Evolutionary conservation across 2,329 filamentous ascomycete species (phyloP), one percentile per base, ranked within the genome.

Genomic region (Pyrenophora teres): DNA sequence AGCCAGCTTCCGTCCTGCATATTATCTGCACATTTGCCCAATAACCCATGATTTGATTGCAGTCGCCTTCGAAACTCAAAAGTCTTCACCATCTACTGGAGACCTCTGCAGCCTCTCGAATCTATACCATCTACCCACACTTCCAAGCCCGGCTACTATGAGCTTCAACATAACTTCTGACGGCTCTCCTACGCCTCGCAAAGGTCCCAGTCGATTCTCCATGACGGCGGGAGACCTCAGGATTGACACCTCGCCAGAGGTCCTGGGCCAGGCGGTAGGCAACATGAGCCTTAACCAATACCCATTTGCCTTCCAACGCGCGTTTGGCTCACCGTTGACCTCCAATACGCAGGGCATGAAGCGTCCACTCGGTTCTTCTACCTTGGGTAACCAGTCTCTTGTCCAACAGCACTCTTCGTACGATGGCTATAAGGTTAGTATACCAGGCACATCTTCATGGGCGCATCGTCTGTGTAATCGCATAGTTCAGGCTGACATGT

Each of bases 141-240:
- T 39, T 57, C 46, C 52, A 37, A 59, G 50, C 52, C 46, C 60
- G 55, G 25, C 51, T 50, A 63, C 53, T 45, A 73, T 74, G 70
- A 72, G 63, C 64, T 67, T 66, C 67, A 74, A 70, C 50, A 74
- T 75, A 58, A 70, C 73, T 56, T 71, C 71, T 50, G 71, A 74
- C 58, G 73, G 73, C 21, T 76, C 74, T 43, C 74, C 74, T 25
- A 75, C 73, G 31, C 74, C 73, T 25, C 74, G 74, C 63, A 76
- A 76, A 54, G 62, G 60, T 36, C 39, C 60, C 25, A 32, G 55
- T 37, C 64, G 67, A 50, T 70, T 71, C 56, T 49, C 64, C 31
- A 58, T 61, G 50, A 54, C 68, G 49, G 54, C 67, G 38, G 66
- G 66, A 27, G 71, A 73, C 46, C 60, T 72, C 44, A 64, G 54